These are phyloP conservation scores for Chiua virens DNA, from an alignment of 768 basidiomycete genomes.

Conservation along the genomic window DNA sequence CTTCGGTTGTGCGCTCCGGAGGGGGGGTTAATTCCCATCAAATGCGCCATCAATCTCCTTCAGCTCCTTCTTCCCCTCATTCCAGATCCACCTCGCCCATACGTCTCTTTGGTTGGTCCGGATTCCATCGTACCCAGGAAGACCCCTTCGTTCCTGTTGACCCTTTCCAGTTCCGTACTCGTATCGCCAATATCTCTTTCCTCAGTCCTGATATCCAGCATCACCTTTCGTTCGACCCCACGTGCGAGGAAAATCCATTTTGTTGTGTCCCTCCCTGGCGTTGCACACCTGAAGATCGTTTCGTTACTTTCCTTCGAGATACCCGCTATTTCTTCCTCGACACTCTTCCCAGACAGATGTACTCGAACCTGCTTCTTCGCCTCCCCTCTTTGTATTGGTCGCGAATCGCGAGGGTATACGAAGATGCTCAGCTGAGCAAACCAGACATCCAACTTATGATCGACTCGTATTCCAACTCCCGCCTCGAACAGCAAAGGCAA, in stretches of 20 bases:
- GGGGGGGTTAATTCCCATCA: slow-evolving; percentile 7
- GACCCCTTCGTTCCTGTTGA: slow-evolving; percentile 58
- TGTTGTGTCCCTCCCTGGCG: slow-evolving; percentile 22
- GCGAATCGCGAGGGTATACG: slow-evolving; percentile 72
- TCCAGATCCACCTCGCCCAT: slow-evolving; percentile 56
- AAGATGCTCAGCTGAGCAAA: slow-evolving; percentile 74
- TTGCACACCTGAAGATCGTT: slow-evolving; percentile 12
- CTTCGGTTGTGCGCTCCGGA: slow-evolving; percentile 11
- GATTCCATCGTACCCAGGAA: slow-evolving; percentile 51
- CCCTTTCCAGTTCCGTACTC: slow-evolving; percentile 43
- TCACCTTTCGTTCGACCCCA: slow-evolving; percentile 15
- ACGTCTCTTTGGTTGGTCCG: slow-evolving; percentile 54
- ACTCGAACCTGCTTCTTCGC: slow-evolving; percentile 53
- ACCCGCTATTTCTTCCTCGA: slow-evolving; percentile 32
- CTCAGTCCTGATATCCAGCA: slow-evolving; percentile 22
- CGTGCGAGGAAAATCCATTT: slow-evolving; percentile 20
- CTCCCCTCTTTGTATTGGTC: slow-evolving; percentile 82
- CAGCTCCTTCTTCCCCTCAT: slow-evolving; percentile 32
- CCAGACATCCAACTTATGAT: slow-evolving; percentile 65
- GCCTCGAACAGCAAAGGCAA: slow-evolving; percentile 14
- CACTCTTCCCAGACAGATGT: slow-evolving; percentile 42
- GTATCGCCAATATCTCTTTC: slow-evolving; percentile 21
- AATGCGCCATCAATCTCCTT: slow-evolving; percentile 29
- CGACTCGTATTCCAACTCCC: slow-evolving; percentile 28
- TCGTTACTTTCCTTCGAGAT: slow-evolving; percentile 19